Base-by-base conservation (phyloP, 805 yeast genomes). In the Soucietia sequanensis region DNA sequence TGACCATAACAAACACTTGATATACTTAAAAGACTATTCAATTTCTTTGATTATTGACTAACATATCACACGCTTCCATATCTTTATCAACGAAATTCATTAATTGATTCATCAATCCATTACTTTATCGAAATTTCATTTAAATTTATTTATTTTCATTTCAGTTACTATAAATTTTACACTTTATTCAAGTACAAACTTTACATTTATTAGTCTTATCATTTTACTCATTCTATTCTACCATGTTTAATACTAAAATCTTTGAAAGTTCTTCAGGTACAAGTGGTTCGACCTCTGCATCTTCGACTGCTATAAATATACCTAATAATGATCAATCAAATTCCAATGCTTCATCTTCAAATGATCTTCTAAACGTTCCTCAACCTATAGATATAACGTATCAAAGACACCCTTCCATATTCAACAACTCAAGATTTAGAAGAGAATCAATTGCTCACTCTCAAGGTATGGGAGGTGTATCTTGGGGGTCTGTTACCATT, bases 391-490 rank as follows among this genome's bases (percentile, higher is more conserved):
- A 68, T 44, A 68, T 68, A 40, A 61, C 71, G 6, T 61, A 63
- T 47, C 67, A 60, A 42, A 61, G 68, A 34, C 66, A 65, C 37
- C 64, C 63, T 27, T 58, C 68, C 13, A 62, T 66, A 27, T 62
- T 67, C 45, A 65, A 62, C 49, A 65, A 64, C 46, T 56, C 58
- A 23, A 49, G 70, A 43, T 76, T 89, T 43, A 77, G 95, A 54
- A 72, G 97, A 44, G 98, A 91, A 51, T 80, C 90, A 38, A 80
- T 93, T 39, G 96, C 97, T 20, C 98, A 91, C 58, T 84, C 96
- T 2, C 96, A 88, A 57, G 98, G 98, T 8, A 86, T 93, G 82
- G 98, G 98, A 28, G 99, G 98, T 30, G 85, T 91, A 22, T 83
- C 95, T 6, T 91, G 97, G 96, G 98, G 98, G 15, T 89, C 95